phyloP scores from a whole-genome alignment of 768 basidiomycete species.

The Calocybe cyanea region DNA sequence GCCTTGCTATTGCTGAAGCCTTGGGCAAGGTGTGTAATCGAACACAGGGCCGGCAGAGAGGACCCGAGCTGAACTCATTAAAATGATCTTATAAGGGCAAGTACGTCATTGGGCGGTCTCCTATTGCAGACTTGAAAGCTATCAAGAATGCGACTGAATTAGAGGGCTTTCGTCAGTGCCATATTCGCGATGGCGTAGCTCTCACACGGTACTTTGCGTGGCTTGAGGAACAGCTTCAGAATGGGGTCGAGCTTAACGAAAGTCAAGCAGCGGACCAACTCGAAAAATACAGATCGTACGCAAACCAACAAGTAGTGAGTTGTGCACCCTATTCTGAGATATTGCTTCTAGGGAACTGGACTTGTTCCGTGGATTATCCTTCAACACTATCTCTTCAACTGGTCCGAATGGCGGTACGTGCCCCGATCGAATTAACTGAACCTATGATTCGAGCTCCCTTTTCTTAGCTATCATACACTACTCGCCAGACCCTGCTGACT shows the following conservation, averaged over 20 bases:
- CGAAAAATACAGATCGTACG: slow-evolving; percentile 78
- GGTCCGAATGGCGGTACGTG: slow-evolving; percentile 84
- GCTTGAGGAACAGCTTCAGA: slow-evolving; percentile 80
- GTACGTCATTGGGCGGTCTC: slow-evolving; percentile 60
- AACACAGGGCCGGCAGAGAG: not conserved
- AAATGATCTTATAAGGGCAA: slow-evolving; percentile 40
- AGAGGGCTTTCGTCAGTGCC: slow-evolving; percentile 84
- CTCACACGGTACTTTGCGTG: slow-evolving; percentile 89
- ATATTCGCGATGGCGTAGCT: slow-evolving; percentile 88
- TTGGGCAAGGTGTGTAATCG: slow-evolving; percentile 54
- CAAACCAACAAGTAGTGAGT: slow-evolving; percentile 9
- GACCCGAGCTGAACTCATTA: not conserved
- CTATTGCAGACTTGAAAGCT: slow-evolving; percentile 74
- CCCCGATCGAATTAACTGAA: not conserved
- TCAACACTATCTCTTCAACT: slow-evolving; percentile 87
- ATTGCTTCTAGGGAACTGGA: slow-evolving; percentile 56
- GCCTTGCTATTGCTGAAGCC: slow-evolving; percentile 77
- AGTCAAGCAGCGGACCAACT: slow-evolving; percentile 76
- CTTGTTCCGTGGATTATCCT: slow-evolving; percentile 84
- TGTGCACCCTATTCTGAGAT: not conserved
- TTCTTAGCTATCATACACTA: slow-evolving; percentile 89
- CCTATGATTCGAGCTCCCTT: not conserved
- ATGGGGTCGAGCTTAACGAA: slow-evolving; percentile 65
- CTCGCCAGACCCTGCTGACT: slow-evolving; percentile 68
- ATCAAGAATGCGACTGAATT: slow-evolving; percentile 81